Evolutionary conservation across 2,329 filamentous ascomycete genomes (phyloP).

Genomic region (Ceratocystiopsis brevicomis): DNA sequence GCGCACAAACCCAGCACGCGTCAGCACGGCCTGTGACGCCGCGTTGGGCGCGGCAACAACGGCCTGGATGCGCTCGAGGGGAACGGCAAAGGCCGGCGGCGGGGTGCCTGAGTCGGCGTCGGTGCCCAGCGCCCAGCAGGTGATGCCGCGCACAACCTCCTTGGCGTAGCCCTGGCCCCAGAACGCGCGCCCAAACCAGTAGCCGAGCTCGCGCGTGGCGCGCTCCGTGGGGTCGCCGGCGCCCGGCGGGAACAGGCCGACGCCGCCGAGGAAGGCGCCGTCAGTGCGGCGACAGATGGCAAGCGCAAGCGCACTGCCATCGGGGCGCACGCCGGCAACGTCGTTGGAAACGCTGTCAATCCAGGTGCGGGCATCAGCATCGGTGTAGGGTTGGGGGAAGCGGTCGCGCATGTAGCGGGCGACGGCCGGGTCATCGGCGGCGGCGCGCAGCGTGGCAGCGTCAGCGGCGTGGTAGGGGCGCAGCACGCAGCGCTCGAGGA

Average conservation of each 20-base stretch:
- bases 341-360: conserved; percentile 9
- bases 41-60: conserved; percentile 19
- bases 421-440: conserved; percentile 22
- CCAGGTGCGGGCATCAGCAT: conserved; percentile 18
- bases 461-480: conserved; percentile 23
- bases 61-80: conserved; percentile 24
- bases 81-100: conserved; percentile 1
- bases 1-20: conserved; percentile 21
- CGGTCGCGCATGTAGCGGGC: conserved; percentile 21
- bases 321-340: not conserved
- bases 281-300: conserved; percentile 16
- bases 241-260: conserved; percentile 19
- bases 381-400: conserved; percentile 28
- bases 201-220: conserved; percentile 28
- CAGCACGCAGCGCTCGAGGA: conserved; percentile 17
- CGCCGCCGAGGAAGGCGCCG: conserved; percentile 20
- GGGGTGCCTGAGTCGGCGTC: conserved; percentile 5
- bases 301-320: conserved; percentile 12
- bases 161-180: conserved; percentile 29
- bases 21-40: conserved; percentile 24
- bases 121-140: conserved; percentile 22
- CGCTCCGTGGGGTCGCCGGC: conserved; percentile 18
- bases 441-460: conserved; percentile 15
- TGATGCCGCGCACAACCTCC: conserved; percentile 20
- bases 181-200: conserved; percentile 23